A percentile compares a stretch with the other conserved stretches of the same genome.
These are phyloP conservation scores for Hyphopichia khmerensis DNA, from an alignment of 1,139 yeast species.

Conservation along the genomic window DNA sequence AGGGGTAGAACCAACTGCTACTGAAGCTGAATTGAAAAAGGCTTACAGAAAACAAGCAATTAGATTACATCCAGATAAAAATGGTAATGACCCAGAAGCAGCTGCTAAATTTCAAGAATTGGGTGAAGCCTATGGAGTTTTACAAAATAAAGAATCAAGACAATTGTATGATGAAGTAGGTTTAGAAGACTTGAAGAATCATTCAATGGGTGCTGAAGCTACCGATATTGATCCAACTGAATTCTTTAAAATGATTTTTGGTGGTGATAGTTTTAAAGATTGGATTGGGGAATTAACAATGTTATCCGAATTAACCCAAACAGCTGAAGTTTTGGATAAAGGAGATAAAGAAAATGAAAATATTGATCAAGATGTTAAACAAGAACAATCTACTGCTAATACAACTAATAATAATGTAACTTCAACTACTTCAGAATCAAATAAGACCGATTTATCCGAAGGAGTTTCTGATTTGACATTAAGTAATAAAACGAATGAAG, in stretches of 20 bases:
- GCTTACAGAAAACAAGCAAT: conserved; percentile 93
- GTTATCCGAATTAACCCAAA: conserved; percentile 73
- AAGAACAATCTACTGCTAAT: not conserved
- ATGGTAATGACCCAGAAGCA: conserved; percentile 76
- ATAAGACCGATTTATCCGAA: conserved; percentile 1
- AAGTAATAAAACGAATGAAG: not conserved
- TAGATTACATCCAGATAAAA: conserved; percentile 93
- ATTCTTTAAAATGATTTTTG: conserved; percentile 80
- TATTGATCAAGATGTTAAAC: conserved; percentile 3
- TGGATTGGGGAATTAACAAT: conserved; percentile 90
- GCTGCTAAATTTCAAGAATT: conserved; percentile 94
- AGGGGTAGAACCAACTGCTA: conserved; percentile 77
- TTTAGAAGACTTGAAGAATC: conserved; percentile 40
- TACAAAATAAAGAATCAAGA: conserved; percentile 37
- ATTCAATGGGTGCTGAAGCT: conserved; percentile 19
- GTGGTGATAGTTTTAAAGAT: conserved; percentile 67
- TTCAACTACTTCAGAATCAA: not conserved
- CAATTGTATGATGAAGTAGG: conserved; percentile 45
- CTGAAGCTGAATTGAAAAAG: conserved; percentile 83
- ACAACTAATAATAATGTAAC: not conserved
- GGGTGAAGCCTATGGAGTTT: conserved; percentile 50
- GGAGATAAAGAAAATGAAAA: conserved; percentile 15
- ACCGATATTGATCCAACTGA: conserved; percentile 38
- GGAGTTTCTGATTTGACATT: conserved; percentile 5
- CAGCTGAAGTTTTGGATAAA: conserved; percentile 57